phyloP scores from a whole-genome alignment of 192 early-diverging fungal species.

The Helicostylum pulchrum region DNA sequence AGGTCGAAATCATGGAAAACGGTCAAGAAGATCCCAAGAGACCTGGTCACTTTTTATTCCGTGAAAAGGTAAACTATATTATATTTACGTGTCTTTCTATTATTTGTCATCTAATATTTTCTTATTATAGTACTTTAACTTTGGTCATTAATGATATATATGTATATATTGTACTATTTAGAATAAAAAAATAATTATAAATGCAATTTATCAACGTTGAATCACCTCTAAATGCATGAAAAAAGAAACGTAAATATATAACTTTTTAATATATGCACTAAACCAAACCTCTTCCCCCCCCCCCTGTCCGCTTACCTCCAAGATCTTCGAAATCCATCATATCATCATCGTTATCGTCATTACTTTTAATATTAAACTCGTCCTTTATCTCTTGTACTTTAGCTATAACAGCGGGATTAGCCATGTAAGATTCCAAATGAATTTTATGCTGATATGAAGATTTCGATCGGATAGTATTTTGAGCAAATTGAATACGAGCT shows the following conservation, averaged over 20 bases:
- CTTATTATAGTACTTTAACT: conserved; percentile 20
- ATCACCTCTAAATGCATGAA: too few species aligned
- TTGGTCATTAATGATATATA: conserved; percentile 13
- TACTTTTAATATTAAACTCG: not conserved
- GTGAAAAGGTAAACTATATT: conserved; percentile 32
- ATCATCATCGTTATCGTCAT: not conserved
- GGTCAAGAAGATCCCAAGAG: conserved; percentile 20
- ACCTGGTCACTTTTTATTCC: conserved; percentile 39
- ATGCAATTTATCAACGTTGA: too few species aligned
- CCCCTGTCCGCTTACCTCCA: conserved; percentile 27
- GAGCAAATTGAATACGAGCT: not conserved
- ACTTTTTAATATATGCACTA: not conserved
- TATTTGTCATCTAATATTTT: not conserved
- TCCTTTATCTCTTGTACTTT: not conserved
- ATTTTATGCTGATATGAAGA: conserved; percentile 4
- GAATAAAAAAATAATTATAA: too few species aligned
- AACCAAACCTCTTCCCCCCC: too few species aligned
- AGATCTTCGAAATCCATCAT: conserved; percentile 19
- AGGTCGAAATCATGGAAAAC: conserved; percentile 16
- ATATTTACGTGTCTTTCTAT: not conserved
- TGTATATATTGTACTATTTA: not conserved
- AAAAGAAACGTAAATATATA: too few species aligned
- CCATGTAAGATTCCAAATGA: conserved; percentile 18
- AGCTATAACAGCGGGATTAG: conserved; percentile 3
- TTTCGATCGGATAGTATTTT: not conserved